A percentile compares a stretch with the other conserved stretches of the same genome.
These are phyloP conservation scores for Pseudocercospora fuligena DNA, from an alignment of 2,329 filamentous ascomycete species.

Conservation along the genomic window DNA sequence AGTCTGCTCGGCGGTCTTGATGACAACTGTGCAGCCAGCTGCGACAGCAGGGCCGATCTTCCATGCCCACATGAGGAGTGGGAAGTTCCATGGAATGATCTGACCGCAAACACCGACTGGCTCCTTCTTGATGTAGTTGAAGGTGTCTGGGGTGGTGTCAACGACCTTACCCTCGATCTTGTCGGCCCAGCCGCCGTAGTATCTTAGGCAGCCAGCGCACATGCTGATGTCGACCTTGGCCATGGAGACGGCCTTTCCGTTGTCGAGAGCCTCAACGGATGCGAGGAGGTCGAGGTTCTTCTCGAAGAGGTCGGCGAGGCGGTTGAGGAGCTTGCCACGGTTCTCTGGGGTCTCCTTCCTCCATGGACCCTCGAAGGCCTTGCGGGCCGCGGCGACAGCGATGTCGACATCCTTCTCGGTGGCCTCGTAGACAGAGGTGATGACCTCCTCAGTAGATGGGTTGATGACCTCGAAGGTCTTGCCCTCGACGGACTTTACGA, in stretches of 20 bases:
- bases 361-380: conserved; percentile 73
- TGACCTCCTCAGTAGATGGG: conserved; percentile 81
- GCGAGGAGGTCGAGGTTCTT: conserved; percentile 77
- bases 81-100: conserved; percentile 68
- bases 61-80: conserved; percentile 57
- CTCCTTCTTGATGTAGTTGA: conserved; percentile 83
- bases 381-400: conserved; percentile 82
- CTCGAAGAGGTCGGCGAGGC: conserved; percentile 80
- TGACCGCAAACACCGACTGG: conserved; percentile 73
- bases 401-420: conserved; percentile 83
- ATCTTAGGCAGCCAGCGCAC: conserved; percentile 74
- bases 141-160: conserved; percentile 75
- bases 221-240: conserved; percentile 75
- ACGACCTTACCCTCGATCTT: conserved; percentile 89
- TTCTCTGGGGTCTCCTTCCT: conserved; percentile 74
- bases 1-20: conserved; percentile 79
- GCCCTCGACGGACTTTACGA: conserved; percentile 80
- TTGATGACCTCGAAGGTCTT: conserved; percentile 93
- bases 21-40: conserved; percentile 72
- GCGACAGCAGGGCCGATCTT: conserved; percentile 78
- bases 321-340: conserved; percentile 71
- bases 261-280: conserved; percentile 84
- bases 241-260: conserved; percentile 80
- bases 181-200: conserved; percentile 89
- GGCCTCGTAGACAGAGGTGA: conserved; percentile 80